Percentiles rank a stretch among this genome's conserved stretches.
phyloP scores from a whole-genome alignment of 2,329 filamentous ascomycete genomes.

The Cytospora chrysosperma region DNA sequence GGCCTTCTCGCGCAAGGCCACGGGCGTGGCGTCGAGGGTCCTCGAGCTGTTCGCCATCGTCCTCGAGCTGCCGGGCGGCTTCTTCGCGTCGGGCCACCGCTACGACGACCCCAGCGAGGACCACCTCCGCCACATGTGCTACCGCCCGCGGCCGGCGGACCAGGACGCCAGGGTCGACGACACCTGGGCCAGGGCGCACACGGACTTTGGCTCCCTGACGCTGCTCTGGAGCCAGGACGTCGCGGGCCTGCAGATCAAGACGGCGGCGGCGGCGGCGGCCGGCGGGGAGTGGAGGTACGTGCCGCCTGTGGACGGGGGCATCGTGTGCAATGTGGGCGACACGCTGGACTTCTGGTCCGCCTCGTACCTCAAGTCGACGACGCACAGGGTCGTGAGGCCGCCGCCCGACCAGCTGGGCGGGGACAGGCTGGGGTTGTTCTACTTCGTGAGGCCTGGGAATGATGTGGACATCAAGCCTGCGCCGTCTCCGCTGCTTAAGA shows the following conservation, averaged over 20 bases:
- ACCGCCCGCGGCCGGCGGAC: conserved; percentile 43
- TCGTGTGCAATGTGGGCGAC: conserved; percentile 44
- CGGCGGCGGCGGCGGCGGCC: conserved; percentile 25
- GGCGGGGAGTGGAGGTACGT: conserved; percentile 45
- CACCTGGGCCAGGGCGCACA: conserved; percentile 40
- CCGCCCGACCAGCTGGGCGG: conserved; percentile 35
- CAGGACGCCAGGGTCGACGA: conserved; percentile 36
- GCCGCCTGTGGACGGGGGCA: conserved; percentile 42
- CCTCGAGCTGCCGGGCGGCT: conserved; percentile 53
- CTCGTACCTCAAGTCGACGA: conserved; percentile 36
- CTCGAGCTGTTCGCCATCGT: conserved; percentile 42
- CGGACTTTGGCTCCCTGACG: conserved; percentile 52
- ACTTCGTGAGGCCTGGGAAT: conserved; percentile 38
- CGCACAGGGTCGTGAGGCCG: conserved; percentile 37
- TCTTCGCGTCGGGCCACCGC: conserved; percentile 50
- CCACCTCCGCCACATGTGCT: conserved; percentile 57
- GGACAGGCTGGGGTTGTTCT: conserved; percentile 36
- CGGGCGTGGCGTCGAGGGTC: conserved; percentile 33
- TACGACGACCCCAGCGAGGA: conserved; percentile 53
- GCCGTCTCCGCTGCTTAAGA: conserved; percentile 31
- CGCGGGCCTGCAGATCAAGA: conserved; percentile 50
- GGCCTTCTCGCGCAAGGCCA: conserved; percentile 42
- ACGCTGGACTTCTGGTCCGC: conserved; percentile 33
- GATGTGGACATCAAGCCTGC: conserved; percentile 32
- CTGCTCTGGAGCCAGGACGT: conserved; percentile 55